Evolutionary conservation across 129 eudicot species (phyloP), one percentile per base, ranked within the genome.

Genomic region (Flaveria robusta): DNA sequence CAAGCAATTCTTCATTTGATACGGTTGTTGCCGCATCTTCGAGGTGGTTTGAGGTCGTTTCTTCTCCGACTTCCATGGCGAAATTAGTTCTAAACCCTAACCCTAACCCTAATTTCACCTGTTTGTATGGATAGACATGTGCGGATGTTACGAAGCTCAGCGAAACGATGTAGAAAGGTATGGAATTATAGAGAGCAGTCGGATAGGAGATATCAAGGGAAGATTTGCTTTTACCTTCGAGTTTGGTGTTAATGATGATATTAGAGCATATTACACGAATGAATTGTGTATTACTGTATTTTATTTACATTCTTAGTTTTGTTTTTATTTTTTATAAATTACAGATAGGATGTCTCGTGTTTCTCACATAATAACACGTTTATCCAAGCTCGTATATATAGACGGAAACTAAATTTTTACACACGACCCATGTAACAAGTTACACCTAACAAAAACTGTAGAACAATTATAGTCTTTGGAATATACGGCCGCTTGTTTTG

Each of bases 131-230:
- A n/a, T 26, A 55, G 59, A 65, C 83, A 73, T 72, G 83, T 71
- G 79, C 79, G 84, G 84, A 80, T 66, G 75, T 73, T 80, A 74
- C 83, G 79, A 80, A 74, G 84, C 72, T 73, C 68, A 16, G 74
- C 66, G 39, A 73, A 41, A 23, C 47, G 74, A 23, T 16, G 46
- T 9, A 73, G 77, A 47, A 71, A 43, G 34, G 72, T 34, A 24
- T 15, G 64, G 59, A 43, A 45, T 60, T 29, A 2, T 29, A 58
- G 43, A 70, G 52, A 18, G 71, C 47, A 4, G 76, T 60, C 65
- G 73, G 19, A 68, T 39, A 13, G 16, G 62, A n/a, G 24, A 55
- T 55, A 77, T 68, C 46, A 16, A 68, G 58, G 43, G n/a, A 72
- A 64, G 72, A 49, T 18, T 2, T 66, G 71, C 49, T 15, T 39